Conservation (phyloP, 257 asterid genomes). For the Handroanthus guayacan region DNA sequence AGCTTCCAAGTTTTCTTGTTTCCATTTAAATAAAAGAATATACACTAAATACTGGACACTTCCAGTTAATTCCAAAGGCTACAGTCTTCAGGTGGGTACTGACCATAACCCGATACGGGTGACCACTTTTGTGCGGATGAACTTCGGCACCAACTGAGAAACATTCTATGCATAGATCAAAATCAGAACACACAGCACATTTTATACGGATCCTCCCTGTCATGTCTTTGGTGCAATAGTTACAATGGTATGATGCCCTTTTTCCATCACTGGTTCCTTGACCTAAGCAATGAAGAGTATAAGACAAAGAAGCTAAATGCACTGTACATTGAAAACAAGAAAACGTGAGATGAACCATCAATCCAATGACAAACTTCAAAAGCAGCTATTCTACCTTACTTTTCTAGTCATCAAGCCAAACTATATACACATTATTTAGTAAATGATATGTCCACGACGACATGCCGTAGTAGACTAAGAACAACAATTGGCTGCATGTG, state of each 20-base stretch:
- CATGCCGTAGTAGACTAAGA: not conserved
- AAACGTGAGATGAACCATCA: not conserved
- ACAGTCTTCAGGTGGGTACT: slow-evolving; percentile 42
- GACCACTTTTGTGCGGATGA: slow-evolving; percentile 81
- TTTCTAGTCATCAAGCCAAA: slow-evolving; percentile 15
- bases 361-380: slow-evolving; percentile 1
- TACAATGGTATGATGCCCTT: slow-evolving; percentile 82
- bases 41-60: not conserved
- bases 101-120: slow-evolving; percentile 83
- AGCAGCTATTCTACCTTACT: not conserved
- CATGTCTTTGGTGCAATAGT: slow-evolving; percentile 84
- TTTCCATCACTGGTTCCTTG: slow-evolving; percentile 76
- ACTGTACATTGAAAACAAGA: not conserved
- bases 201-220: slow-evolving; percentile 81
- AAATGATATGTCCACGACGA: not conserved
- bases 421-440: not conserved
- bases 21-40: not conserved
- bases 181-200: slow-evolving; percentile 85
- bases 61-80: slow-evolving; percentile 9
- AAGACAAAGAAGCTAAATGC: slow-evolving; percentile 21
- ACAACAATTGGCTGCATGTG: not conserved
- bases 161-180: slow-evolving; percentile 87
- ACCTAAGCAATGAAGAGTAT: slow-evolving; percentile 54
- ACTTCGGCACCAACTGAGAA: slow-evolving; percentile 93
- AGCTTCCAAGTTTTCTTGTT: slow-evolving; percentile 5